Percentiles rank a stretch among this genome's conserved stretches.
Conservation (phyloP, 805 yeast species). For the Metschnikowia kunwiensis region DNA sequence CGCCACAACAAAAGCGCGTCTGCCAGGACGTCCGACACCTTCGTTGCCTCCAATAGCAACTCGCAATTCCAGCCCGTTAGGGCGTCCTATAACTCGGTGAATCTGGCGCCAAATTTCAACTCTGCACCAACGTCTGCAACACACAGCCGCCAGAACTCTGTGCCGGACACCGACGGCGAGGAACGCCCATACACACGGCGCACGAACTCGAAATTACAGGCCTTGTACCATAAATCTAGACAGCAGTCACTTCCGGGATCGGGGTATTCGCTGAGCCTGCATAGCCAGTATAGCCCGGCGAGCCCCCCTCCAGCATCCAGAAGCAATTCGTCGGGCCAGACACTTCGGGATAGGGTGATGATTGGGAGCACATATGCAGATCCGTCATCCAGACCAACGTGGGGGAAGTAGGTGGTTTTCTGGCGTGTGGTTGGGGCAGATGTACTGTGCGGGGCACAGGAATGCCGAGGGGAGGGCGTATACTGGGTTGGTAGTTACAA, state of each 20-base stretch:
- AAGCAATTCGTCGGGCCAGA: slow-evolving; percentile 18
- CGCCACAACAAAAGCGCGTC: background rate
- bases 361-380: slow-evolving; percentile 6
- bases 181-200: slow-evolving; percentile 28
- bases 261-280: slow-evolving; percentile 22
- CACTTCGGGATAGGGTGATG: slow-evolving; percentile 19
- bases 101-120: background rate
- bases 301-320: slow-evolving; percentile 30
- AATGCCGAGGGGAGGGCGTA: too few species aligned
- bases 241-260: slow-evolving; percentile 37
- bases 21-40: background rate
- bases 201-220: slow-evolving; percentile 35
- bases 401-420: slow-evolving; percentile 23
- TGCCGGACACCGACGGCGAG: slow-evolving; percentile 9
- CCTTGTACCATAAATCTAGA: slow-evolving; percentile 39
- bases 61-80: slow-evolving; percentile 29
- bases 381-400: slow-evolving; percentile 20
- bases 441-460: background rate
- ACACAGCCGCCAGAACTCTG: slow-evolving; percentile 5
- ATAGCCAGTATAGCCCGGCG: slow-evolving; percentile 4
- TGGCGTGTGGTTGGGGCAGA: background rate
- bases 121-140: background rate
- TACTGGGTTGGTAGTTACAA: too few species aligned
- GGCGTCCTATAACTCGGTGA: slow-evolving; percentile 19
- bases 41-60: slow-evolving; percentile 8